A percentile compares a stretch with the other conserved stretches of the same genome.
Evolutionary conservation across 2,329 filamentous ascomycete species (phyloP).

Genomic region (Colletotrichum paranaense): DNA sequence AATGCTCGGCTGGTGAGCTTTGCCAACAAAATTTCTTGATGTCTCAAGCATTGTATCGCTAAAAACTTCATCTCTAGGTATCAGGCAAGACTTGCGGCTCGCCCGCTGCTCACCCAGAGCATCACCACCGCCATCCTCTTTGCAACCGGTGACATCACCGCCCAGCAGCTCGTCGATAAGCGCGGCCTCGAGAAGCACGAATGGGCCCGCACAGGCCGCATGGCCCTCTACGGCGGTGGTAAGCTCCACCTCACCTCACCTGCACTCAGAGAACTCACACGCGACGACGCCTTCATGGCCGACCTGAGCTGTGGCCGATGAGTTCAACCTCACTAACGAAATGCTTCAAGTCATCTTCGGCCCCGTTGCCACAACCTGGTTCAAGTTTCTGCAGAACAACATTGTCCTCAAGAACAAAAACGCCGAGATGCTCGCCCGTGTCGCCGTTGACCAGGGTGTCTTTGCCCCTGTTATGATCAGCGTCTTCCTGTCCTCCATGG

Average conservation of each 20-base stretch:
- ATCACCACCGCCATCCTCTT: constrained; percentile 93
- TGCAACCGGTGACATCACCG: constrained; percentile 88
- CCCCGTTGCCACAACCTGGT: constrained; percentile 89
- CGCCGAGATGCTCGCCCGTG: constrained; percentile 81
- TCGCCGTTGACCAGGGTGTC: constrained; percentile 81
- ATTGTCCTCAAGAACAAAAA: constrained; percentile 74
- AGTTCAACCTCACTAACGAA: not conserved
- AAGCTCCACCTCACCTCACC: constrained; percentile 42
- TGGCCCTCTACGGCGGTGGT: constrained; percentile 85
- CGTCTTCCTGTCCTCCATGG: constrained; percentile 87
- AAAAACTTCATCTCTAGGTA: constrained; percentile 67
- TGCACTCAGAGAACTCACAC: not conserved
- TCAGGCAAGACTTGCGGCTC: constrained; percentile 81
- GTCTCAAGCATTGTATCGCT: not conserved
- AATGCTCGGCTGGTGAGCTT: constrained; percentile 35
- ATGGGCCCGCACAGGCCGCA: constrained; percentile 76
- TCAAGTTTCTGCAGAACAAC: constrained; percentile 78
- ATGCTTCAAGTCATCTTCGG: constrained; percentile 77
- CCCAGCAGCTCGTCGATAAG: constrained; percentile 91
- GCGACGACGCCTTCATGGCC: no score
- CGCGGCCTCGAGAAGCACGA: constrained; percentile 83
- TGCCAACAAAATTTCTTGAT: no score
- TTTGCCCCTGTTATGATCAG: constrained; percentile 89
- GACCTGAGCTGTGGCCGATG: not conserved
- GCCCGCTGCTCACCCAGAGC: constrained; percentile 90